Conservation (phyloP, 306 rosid genomes). For the Parietaria judaica region DNA sequence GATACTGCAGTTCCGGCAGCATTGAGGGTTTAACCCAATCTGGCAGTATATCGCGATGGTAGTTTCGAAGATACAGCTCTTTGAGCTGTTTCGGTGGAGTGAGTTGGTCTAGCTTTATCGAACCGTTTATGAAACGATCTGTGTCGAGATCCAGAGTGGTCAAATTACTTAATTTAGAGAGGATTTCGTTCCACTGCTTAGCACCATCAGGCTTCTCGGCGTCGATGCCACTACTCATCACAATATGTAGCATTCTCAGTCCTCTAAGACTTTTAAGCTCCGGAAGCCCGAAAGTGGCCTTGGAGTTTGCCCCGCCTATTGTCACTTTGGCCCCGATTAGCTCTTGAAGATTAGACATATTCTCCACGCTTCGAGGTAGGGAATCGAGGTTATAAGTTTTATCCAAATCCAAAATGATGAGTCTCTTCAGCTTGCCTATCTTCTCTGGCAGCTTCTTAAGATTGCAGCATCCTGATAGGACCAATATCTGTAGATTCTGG, state of each 20-base stretch:
- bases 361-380: conserved; percentile 1
- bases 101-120: background rate
- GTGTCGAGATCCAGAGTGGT: conserved; percentile 4
- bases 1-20: conserved; percentile 1
- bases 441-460: conserved; percentile 9
- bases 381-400: too few species aligned
- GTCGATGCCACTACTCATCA: background rate
- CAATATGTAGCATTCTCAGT: conserved; percentile 9
- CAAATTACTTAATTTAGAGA: background rate
- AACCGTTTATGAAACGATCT: background rate
- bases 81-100: background rate
- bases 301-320: background rate
- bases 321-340: conserved; percentile 7
- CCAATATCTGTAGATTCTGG: conserved; percentile 8
- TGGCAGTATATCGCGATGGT: background rate
- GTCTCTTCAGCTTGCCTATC: conserved; percentile 9
- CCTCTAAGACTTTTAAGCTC: background rate
- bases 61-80: conserved; percentile 11
- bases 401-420: conserved; percentile 5
- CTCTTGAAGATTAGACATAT: conserved; percentile 13
- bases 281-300: background rate
- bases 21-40: background rate
- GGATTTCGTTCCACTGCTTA: background rate
- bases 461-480: background rate
- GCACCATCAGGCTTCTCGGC: background rate